Evolutionary conservation across 805 yeast species (phyloP).

Genomic region (Candida silvatica): DNA sequence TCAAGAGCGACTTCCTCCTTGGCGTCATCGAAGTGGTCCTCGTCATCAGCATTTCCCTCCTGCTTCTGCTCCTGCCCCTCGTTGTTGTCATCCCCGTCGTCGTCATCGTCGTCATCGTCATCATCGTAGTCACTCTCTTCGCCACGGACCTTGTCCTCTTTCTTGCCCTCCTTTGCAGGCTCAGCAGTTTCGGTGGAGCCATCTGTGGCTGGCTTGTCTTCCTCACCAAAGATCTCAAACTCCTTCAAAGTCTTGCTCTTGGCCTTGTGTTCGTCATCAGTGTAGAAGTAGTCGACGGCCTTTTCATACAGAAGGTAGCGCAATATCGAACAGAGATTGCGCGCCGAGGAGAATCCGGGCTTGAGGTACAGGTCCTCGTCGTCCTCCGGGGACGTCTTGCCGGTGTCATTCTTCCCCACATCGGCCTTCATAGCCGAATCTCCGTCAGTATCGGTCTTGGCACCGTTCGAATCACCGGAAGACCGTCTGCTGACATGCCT

Average conservation of each 20-base stretch:
- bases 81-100: slow-evolving; percentile 2
- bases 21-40: slow-evolving; percentile 25
- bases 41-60: slow-evolving; percentile 16
- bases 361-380: slow-evolving; percentile 30
- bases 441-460: slow-evolving; percentile 5
- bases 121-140: slow-evolving; percentile 1
- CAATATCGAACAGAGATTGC: slow-evolving; percentile 54
- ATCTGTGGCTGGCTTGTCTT: no score
- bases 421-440: slow-evolving; percentile 9
- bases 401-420: slow-evolving; percentile 3
- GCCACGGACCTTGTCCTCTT: not conserved
- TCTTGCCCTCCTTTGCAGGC: not conserved
- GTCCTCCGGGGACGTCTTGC: slow-evolving; percentile 7
- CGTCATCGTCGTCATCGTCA: slow-evolving; percentile 1
- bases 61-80: not conserved
- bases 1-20: slow-evolving; percentile 17
- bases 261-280: slow-evolving; percentile 5
- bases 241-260: slow-evolving; percentile 6
- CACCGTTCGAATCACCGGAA: not conserved
- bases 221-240: slow-evolving; percentile 18
- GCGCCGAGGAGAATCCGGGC: slow-evolving; percentile 37
- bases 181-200: slow-evolving; percentile 4
- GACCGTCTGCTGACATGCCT: not conserved
- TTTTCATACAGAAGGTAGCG: slow-evolving; percentile 68
- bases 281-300: slow-evolving; percentile 38